Base-by-base conservation (phyloP, 2,329 filamentous ascomycete genomes). In the Ophiostoma ulmi region DNA sequence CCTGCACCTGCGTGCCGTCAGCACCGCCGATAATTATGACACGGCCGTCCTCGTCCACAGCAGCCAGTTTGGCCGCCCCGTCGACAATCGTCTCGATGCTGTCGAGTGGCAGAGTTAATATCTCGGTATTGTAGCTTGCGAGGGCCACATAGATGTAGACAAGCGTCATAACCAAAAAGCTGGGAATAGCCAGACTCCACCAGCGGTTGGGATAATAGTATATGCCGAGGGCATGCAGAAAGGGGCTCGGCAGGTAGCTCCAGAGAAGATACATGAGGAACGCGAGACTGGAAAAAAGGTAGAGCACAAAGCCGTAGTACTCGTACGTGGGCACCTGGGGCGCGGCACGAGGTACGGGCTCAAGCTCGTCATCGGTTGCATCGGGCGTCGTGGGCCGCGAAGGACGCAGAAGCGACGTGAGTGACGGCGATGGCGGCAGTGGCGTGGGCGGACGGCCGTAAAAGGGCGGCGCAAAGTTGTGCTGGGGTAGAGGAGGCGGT, bases 311-410 rank as follows among this genome's bases (percentile, higher is more conserved):
- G 78, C 95, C 95, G 79, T 98, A 98, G 86, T 98, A 99, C 79
- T 99, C 95, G 82, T 99, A 98, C 0, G 95, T 99, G n/a, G 95
- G 95, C 2, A 99, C 94, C 78, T 95, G 93, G 1, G 95, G 95
- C 70, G 90, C 90, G 1, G 93, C 94, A 70, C 93, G 90, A 6
- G 94, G 92, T 22, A 97, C 88, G 1, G 86, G 90, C 75, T 89
- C 85, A 52, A 91, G 86, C 75, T 98, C 94, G 75, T 94, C 91
- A 80, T 97, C 94, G 0, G 92, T 96, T 55, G 90, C 92, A 77
- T 97, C 94, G 17, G 95, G 94, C 0, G 94, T 98, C 1, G 92
- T 97, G 0, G 94, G 94, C n/a, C 94, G 87, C 36, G 93, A 97
- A 3, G 92, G 92, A 1, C 94, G 91, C 8, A 98, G 87, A 26